A percentile compares a stretch with the other conserved stretches of the same genome.
These are phyloP conservation scores for Cenchrus fungigraminus DNA, from an alignment of 176 grass and related monocot species.

Conservation along the genomic window DNA sequence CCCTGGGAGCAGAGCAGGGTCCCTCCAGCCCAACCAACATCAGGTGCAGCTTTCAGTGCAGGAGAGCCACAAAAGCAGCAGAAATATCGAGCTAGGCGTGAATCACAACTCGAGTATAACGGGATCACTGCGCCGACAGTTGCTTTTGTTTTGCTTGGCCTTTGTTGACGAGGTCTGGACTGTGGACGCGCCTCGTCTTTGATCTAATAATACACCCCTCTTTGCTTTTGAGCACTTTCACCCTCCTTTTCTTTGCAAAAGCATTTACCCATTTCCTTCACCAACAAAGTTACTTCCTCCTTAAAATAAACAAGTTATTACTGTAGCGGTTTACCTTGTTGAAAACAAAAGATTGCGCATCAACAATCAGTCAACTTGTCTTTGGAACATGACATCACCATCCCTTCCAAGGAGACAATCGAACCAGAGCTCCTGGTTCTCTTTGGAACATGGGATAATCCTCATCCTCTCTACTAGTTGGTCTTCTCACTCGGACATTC, in stretches of 20 bases:
- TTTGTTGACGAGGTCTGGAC: not conserved
- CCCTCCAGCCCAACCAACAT: not conserved
- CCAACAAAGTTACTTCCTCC: not conserved
- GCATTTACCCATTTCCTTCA: not conserved
- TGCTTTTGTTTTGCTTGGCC: not conserved
- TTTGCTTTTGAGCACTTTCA: no score
- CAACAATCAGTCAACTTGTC: not conserved
- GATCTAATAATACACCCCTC: not conserved
- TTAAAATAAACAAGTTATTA: not conserved
- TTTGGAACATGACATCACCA: not conserved
- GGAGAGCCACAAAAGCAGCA: conserved; percentile 1
- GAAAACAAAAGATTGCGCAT: not conserved
- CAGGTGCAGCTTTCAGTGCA: conserved; percentile 18
- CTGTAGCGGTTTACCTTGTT: not conserved
- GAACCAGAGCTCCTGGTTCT: not conserved
- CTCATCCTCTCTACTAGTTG: not conserved
- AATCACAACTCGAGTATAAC: not conserved
- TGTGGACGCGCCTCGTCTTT: not conserved
- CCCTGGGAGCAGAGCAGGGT: not conserved
- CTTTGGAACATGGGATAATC: not conserved
- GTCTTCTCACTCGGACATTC: not conserved
- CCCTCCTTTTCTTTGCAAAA: not conserved
- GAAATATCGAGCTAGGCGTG: conserved; percentile 24
- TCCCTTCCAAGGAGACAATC: not conserved
- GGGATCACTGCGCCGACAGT: not conserved